Conservation (phyloP, 2,329 filamentous ascomycete species). For the Colletotrichum sansevieriae region DNA sequence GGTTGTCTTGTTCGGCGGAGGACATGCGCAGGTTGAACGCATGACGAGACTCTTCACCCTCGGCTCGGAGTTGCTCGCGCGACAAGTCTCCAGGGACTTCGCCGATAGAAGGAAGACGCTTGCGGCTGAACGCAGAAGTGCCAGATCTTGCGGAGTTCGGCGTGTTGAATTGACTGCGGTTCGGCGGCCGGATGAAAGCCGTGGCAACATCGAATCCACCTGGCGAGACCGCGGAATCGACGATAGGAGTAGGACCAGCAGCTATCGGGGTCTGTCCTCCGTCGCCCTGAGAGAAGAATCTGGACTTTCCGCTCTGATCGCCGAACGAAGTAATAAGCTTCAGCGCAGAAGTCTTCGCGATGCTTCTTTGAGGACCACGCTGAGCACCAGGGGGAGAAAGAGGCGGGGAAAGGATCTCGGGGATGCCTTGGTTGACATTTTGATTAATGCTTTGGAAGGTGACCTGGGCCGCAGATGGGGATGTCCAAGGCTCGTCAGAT, state of each 20-base stretch:
- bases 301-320: conserved; percentile 69
- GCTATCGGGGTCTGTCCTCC: conserved; percentile 81
- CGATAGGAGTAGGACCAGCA: conserved; percentile 88
- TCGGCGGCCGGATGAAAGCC: conserved; percentile 75
- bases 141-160: conserved; percentile 75
- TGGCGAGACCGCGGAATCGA: conserved; percentile 81
- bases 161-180: conserved; percentile 77
- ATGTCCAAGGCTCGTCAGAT: conserved; percentile 88
- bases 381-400: conserved; percentile 79
- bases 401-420: conserved; percentile 76
- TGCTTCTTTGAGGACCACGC: conserved; percentile 70
- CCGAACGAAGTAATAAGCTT: conserved; percentile 94
- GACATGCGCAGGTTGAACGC: conserved; percentile 52
- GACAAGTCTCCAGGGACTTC: conserved; percentile 66
- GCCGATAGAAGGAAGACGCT: conserved; percentile 82
- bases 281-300: conserved; percentile 71
- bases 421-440: conserved; percentile 66
- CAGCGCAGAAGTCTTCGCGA: conserved; percentile 84
- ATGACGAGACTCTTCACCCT: conserved; percentile 43
- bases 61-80: conserved; percentile 45
- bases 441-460: conserved; percentile 67
- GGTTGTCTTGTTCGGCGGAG: conserved; percentile 58
- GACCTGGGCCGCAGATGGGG: conserved; percentile 78
- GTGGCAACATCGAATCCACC: conserved; percentile 74
- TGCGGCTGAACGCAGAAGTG: conserved; percentile 69